Base-by-base conservation (phyloP, 352 stramenopile species). In the Globisporangium sylvaticum region DNA sequence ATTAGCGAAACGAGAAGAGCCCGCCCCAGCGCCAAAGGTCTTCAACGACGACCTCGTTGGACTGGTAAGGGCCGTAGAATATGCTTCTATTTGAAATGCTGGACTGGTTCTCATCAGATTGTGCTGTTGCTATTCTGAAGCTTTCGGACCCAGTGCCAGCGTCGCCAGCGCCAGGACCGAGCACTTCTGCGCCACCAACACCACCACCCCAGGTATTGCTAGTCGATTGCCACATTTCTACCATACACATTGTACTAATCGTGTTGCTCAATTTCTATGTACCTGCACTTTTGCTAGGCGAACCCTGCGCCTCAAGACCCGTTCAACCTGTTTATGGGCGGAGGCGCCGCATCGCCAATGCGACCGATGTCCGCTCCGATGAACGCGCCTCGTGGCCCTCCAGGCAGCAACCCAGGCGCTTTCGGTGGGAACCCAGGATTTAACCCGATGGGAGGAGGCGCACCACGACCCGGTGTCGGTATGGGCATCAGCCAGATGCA, bases 401-500 rank as follows among this genome's bases (percentile, higher is more conserved):
- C 70, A 14, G 66, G 66, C 10, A 65, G 52, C 32, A 64, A 64
- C n/a, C 65, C 34, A 6, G 72, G 75, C 8, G 70, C 60, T 24
- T 73, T 72, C 39, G 63, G 62, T 14, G 58, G 62, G 2, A 68
- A 68, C 34, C 77, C 68, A 2, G 72, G 72, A 3, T 89, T 81
- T 50, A 82, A 82, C 63, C 66, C 79, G 1, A 81, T 81, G 75
- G 74, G 74, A 5, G 67, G 70, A 18, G 42, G 58, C 3, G 59
- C 62, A 20, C 78, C 81, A 68, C 79, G 81, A 39, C 74, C 72
- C 48, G 75, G 72, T 31, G 81, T 78, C 52, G 79, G 71, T 55
- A 91, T 92, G 76, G 88, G 89, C 69, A 93, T 93, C 70, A 93
- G 83, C 44, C 83, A 93, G 68, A 93, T 93, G 85, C 84, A 92